Evolutionary conservation across 768 basidiomycete species (phyloP), one percentile per base, ranked within the genome.

Genomic region (Lepiota subincarnata): DNA sequence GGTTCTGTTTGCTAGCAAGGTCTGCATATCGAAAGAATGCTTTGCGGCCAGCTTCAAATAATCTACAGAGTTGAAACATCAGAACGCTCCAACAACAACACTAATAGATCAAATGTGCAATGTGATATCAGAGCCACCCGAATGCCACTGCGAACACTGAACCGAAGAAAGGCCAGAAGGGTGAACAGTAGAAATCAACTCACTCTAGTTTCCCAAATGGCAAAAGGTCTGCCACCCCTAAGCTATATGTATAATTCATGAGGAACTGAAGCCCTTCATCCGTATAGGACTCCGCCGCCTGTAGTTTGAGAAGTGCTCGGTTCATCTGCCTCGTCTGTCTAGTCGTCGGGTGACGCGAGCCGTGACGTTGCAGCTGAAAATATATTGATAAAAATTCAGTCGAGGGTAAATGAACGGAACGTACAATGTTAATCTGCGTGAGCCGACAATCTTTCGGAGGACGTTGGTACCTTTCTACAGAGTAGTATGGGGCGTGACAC

Each of bases 291-390:
- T 67, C 61, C 8, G 74, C 84, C 0, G 72, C 61, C 53, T 80
- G 63, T 0, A 92, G 70, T 57, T 86, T 87, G 6, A 62, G 55
- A 7, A 93, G 60, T 0, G 84, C 75, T 3, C 62, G 55, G 13
- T 66, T 56, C 6, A 87, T 87, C 24, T 57, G 50, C 8, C 60
- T 59, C 1, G 74, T 64, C 10, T 79, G 75, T 1, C 73, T 72
- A 0, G 62, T 58, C 0, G 89, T 92, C 0, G 91, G 91, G 60
- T 76, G 92, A 28, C 91, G 81, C 0, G 88, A 81, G 2, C 89
- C 90, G 61, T 94, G 91, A 11, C 91, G 75, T 68, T 92, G 86
- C 8, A 94, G 70, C 89, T 92, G 52, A 42, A n/a, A 48, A 35
- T 18, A 16, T 40, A n/a, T 41, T 35, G 5, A 35, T 19, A 16